These are phyloP conservation scores for Paramecium caudatum DNA, from an alignment of 73 alveolate species.

Conservation along the genomic window DNA sequence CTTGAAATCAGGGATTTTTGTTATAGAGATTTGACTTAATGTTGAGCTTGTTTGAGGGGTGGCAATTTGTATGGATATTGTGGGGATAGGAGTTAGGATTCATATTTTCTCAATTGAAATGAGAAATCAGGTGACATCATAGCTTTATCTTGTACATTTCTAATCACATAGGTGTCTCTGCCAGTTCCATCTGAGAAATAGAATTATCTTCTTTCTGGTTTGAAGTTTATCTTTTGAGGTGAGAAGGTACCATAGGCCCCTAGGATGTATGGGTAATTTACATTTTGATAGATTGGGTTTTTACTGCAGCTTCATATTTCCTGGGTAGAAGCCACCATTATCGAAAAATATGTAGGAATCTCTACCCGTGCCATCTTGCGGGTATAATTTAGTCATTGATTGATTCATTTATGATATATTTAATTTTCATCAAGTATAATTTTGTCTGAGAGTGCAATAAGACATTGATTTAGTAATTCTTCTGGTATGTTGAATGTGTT, in stretches of 20 bases:
- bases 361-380: slow-evolving; percentile 77
- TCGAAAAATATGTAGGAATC: slow-evolving; percentile 68
- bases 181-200: slow-evolving; percentile 64
- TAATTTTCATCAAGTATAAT: too few relatives aligned
- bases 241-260: slow-evolving; percentile 63
- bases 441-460: too few relatives aligned
- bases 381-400: slow-evolving; percentile 64
- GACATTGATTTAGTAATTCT: too few relatives aligned
- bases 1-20: slow-evolving; percentile 6
- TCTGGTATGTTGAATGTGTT: too few relatives aligned
- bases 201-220: slow-evolving; percentile 7
- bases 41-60: neutral
- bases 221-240: neutral
- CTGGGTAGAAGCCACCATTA: slow-evolving; percentile 75
- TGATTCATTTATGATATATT: too few relatives aligned
- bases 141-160: slow-evolving; percentile 20
- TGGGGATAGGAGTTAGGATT: neutral
- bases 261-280: neutral
- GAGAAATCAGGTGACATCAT: slow-evolving; percentile 25
- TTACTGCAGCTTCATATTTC: neutral
- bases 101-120: slow-evolving; percentile 41
- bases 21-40: neutral
- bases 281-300: neutral
- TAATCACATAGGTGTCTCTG: slow-evolving; percentile 58
- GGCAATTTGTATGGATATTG: slow-evolving; percentile 57